phyloP scores from a whole-genome alignment of 352 stramenopile genomes.

The Pythium vanterpoolii region DNA sequence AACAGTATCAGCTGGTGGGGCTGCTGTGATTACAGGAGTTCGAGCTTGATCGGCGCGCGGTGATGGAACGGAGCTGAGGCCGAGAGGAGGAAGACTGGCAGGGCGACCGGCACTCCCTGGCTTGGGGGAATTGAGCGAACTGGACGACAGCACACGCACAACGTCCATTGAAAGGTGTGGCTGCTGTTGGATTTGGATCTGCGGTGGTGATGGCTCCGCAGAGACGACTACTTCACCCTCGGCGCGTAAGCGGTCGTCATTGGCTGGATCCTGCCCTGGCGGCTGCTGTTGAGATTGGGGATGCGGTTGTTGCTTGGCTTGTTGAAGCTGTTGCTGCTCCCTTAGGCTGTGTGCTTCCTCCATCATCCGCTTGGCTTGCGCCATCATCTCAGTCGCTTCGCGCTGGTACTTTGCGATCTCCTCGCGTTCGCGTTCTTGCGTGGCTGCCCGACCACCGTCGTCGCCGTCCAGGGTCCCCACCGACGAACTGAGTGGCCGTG shows the following conservation, averaged over 20 bases:
- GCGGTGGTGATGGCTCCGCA: slow-evolving; percentile 18
- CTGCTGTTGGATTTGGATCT: slow-evolving; percentile 6
- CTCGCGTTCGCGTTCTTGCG: slow-evolving; percentile 47
- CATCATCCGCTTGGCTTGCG: slow-evolving; percentile 69
- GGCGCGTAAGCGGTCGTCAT: not conserved
- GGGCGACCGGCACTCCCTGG: slow-evolving; percentile 19
- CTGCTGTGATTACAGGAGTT: not conserved
- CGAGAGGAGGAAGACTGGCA: slow-evolving; percentile 11
- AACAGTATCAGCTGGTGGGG: not conserved
- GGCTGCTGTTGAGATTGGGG: slow-evolving; percentile 22
- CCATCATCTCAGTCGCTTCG: slow-evolving; percentile 68
- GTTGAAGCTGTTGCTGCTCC: slow-evolving; percentile 19
- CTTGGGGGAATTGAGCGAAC: slow-evolving; percentile 18
- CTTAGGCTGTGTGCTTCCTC: slow-evolving; percentile 56
- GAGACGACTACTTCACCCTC: not conserved
- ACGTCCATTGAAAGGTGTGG: slow-evolving; percentile 1
- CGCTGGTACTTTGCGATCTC: slow-evolving; percentile 61
- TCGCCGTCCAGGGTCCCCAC: not conserved
- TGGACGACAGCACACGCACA: slow-evolving; percentile 7
- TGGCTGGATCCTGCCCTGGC: slow-evolving; percentile 7
- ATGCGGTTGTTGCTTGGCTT: too few species aligned
- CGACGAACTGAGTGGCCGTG: slow-evolving; percentile 21
- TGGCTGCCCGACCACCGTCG: not conserved
- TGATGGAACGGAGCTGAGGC: slow-evolving; percentile 2
- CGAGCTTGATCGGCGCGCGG: not conserved